Percentiles rank a stretch among this genome's conserved stretches.
These are phyloP conservation scores for Amoebophrya sp. DNA, from an alignment of 169 alveolate species.

Conservation along the genomic window DNA sequence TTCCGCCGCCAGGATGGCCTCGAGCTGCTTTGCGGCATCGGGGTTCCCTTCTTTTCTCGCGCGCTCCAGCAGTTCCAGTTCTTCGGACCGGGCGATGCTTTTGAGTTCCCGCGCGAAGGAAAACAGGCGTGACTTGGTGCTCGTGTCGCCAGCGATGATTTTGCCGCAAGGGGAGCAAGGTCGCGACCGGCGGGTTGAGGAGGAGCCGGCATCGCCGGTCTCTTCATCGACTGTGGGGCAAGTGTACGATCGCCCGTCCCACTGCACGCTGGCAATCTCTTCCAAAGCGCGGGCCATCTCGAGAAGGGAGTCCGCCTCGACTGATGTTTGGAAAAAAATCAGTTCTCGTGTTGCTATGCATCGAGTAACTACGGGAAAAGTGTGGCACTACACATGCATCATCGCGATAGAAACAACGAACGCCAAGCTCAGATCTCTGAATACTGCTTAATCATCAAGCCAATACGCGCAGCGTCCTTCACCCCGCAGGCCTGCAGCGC, in stretches of 20 bases:
- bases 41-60: neutral
- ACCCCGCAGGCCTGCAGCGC: neutral
- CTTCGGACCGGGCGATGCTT: neutral
- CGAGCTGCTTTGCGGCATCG: neutral
- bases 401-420: neutral
- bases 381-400: too few species aligned
- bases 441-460: neutral
- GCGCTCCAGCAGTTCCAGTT: neutral
- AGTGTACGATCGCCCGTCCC: neutral
- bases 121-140: neutral
- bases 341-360: too few species aligned
- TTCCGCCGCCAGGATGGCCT: too few species aligned
- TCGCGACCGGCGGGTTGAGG: neutral
- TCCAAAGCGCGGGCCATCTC: neutral
- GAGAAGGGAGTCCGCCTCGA: neutral
- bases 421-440: neutral
- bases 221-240: too few species aligned
- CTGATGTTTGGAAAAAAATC: neutral
- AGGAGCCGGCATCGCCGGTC: too few species aligned
- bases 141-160: neutral
- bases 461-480: neutral
- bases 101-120: neutral
- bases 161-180: neutral
- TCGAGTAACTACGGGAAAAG: too few species aligned
- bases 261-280: constrained; percentile 18